These are phyloP conservation scores for Tulasnella sp. DNA, from an alignment of 768 basidiomycete species.

Conservation along the genomic window DNA sequence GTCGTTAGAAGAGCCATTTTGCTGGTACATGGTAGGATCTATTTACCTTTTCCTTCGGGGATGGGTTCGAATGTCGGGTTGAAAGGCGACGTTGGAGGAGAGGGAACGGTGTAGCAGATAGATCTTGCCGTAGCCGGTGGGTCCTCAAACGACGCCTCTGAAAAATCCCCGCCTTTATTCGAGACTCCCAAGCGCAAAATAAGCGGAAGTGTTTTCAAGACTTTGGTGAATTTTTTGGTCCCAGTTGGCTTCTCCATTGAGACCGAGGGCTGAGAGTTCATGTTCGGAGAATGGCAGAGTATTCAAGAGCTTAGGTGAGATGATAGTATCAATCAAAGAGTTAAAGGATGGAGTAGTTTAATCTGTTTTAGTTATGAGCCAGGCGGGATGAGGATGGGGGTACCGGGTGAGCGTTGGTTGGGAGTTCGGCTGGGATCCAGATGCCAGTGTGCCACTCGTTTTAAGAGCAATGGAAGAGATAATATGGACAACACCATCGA, in stretches of 20 bases:
- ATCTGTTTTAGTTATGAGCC: no score
- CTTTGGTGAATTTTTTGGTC: neutral
- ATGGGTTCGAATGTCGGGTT: neutral
- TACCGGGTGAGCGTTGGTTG: no score
- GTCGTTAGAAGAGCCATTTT: no score
- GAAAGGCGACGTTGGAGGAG: neutral
- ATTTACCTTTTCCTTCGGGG: neutral
- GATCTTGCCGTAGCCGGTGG: neutral
- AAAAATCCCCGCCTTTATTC: neutral
- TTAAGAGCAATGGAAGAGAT: no score
- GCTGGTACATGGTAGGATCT: no score
- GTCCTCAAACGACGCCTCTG: neutral
- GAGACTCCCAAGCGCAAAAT: neutral
- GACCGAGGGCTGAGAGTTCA: neutral
- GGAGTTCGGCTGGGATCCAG: no score
- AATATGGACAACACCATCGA: no score
- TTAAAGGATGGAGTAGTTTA: no score
- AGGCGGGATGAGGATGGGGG: no score
- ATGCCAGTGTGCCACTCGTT: no score
- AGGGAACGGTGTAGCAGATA: neutral
- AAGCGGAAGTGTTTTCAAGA: neutral
- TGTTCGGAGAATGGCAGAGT: neutral
- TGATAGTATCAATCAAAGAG: no score
- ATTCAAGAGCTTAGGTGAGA: neutral
- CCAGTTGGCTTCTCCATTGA: neutral